Evolutionary conservation across 1,139 yeast genomes (phyloP).

Genomic region (Nakaseomyces uthaithaninus): DNA sequence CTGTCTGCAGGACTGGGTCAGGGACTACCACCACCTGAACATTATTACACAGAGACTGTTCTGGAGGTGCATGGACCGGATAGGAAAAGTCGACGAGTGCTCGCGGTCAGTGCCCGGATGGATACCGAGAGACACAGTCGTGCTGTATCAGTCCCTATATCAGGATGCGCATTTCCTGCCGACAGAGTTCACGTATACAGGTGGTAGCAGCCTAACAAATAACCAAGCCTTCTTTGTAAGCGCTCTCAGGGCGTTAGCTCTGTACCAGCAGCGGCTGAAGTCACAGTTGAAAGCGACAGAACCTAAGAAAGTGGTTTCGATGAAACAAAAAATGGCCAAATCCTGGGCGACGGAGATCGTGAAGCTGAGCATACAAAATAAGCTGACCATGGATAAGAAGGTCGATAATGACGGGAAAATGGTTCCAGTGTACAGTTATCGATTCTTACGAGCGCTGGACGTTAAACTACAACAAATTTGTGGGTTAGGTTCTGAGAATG

Average conservation of each 20-base stretch:
- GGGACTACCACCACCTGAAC: conserved; percentile 16
- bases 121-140: conserved; percentile 9
- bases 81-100: conserved; percentile 9
- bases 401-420: neutral
- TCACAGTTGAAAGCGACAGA: neutral
- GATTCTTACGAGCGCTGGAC: conserved; percentile 24
- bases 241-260: conserved; percentile 8
- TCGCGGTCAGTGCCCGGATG: conserved; percentile 3
- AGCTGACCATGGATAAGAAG: conserved; percentile 17
- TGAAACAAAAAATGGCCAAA: conserved; percentile 9
- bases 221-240: conserved; percentile 14
- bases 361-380: conserved; percentile 23
- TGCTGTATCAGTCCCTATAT: conserved; percentile 19
- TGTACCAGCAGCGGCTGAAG: neutral
- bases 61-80: conserved; percentile 21
- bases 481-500: conserved; percentile 10
- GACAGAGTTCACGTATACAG: neutral
- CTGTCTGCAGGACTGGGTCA: conserved; percentile 18
- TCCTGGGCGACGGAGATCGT: conserved; percentile 21
- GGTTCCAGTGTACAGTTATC: conserved; percentile 12
- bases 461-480: conserved; percentile 18
- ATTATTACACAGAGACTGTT: conserved; percentile 24
- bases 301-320: neutral
- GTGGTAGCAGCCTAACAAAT: conserved; percentile 5
- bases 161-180: conserved; percentile 12